These are phyloP conservation scores for Grigorovia yakushimaensis DNA, from an alignment of 805 yeast species.

Conservation along the genomic window DNA sequence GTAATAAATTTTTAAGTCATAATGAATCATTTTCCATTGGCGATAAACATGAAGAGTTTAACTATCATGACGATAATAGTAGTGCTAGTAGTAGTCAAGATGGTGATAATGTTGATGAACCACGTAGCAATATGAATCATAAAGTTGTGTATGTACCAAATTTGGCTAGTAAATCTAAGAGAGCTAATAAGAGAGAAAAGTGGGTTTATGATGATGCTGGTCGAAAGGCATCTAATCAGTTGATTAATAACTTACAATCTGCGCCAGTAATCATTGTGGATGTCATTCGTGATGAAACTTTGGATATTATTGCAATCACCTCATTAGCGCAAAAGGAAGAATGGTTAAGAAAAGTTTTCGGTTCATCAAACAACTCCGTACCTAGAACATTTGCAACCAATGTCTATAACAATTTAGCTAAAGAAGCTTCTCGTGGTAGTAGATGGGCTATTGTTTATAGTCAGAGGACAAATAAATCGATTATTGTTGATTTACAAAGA, in stretches of 20 bases:
- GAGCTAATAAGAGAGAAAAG: conserved; percentile 63
- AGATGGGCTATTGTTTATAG: conserved; percentile 71
- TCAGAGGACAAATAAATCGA: conserved; percentile 64
- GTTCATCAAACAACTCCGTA: conserved; percentile 67
- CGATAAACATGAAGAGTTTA: conserved; percentile 19
- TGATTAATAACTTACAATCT: conserved; percentile 44
- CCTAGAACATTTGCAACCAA: conserved; percentile 74
- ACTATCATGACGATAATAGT: conserved; percentile 22
- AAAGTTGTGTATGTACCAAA: conserved; percentile 62
- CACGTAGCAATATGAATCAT: conserved; percentile 26
- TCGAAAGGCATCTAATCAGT: conserved; percentile 44
- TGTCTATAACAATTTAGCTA: conserved; percentile 60
- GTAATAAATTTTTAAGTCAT: neutral
- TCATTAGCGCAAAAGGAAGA: conserved; percentile 71
- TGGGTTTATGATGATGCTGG: conserved; percentile 72
- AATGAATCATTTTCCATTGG: conserved; percentile 5
- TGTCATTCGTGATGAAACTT: conserved; percentile 64
- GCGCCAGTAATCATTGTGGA: conserved; percentile 78
- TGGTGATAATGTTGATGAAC: conserved; percentile 13
- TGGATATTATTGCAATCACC: conserved; percentile 73
- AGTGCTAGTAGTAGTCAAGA: conserved; percentile 24
- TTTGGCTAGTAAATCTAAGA: conserved; percentile 71
- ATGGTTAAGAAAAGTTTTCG: conserved; percentile 61
- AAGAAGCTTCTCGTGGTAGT: conserved; percentile 63
- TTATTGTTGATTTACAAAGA: conserved; percentile 57